A percentile compares a stretch with the other conserved stretches of the same genome.
Evolutionary conservation across 2,329 filamentous ascomycete genomes (phyloP).

Genomic region (Neofusicoccum cordaticola): DNA sequence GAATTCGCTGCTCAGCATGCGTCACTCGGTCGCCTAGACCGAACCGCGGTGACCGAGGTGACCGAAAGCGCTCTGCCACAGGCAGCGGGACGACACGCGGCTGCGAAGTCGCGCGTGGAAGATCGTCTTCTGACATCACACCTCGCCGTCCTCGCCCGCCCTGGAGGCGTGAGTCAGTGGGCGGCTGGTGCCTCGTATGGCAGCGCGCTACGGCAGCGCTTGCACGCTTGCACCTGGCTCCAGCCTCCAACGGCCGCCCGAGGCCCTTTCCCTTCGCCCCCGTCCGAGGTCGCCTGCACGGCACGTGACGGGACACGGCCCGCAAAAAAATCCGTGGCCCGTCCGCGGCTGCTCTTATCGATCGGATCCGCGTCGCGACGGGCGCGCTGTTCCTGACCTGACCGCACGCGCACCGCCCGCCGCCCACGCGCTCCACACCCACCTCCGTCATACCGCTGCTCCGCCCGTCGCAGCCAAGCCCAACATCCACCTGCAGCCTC

Average conservation of each 20-base stretch:
- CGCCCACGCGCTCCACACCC: constrained; percentile 4
- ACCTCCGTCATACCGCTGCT: background rate
- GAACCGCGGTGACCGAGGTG: background rate
- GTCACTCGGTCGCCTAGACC: no score
- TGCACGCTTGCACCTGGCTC: no score
- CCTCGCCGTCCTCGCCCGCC: background rate
- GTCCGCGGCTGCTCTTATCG: constrained; percentile 3
- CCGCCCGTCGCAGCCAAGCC: constrained; percentile 8
- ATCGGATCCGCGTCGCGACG: constrained; percentile 7
- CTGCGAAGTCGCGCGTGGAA: background rate
- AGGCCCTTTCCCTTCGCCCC: background rate
- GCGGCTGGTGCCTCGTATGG: background rate
- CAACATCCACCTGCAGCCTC: background rate
- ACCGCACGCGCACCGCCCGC: background rate
- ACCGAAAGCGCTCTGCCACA: background rate
- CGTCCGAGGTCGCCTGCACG: background rate
- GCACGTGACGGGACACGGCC: background rate
- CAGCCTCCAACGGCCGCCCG: no score
- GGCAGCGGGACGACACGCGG: no score
- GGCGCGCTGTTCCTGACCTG: constrained; percentile 11
- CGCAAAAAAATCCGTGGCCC: background rate
- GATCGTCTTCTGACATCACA: constrained; percentile 8
- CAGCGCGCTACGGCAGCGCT: background rate
- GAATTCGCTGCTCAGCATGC: no score
- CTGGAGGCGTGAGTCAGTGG: background rate